Evolutionary conservation across 2,329 filamentous ascomycete species (phyloP).

Genomic region (Cryphonectria carpinicola): DNA sequence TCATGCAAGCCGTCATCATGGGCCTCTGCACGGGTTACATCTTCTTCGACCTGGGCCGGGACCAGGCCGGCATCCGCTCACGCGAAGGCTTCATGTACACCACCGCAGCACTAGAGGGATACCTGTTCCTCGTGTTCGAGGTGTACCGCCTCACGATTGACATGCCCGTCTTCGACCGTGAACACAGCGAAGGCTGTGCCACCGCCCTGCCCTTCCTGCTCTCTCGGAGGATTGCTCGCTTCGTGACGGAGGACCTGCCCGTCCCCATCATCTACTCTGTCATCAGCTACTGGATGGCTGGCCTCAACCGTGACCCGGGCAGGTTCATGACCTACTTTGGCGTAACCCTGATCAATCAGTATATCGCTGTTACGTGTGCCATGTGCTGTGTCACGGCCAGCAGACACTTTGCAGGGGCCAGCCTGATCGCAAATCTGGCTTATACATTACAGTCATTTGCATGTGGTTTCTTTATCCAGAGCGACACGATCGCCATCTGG

Average conservation of each 20-base stretch:
- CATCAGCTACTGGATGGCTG: conserved; percentile 79
- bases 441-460: conserved; percentile 76
- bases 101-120: conserved; percentile 72
- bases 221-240: conserved; percentile 68
- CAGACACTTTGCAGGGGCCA: conserved; percentile 71
- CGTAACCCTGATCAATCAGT: conserved; percentile 71
- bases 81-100: conserved; percentile 75
- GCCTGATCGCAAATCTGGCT: conserved; percentile 71
- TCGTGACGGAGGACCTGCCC: conserved; percentile 73
- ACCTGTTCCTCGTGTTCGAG: conserved; percentile 76
- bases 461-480: conserved; percentile 78
- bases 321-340: conserved; percentile 76
- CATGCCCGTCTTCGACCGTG: conserved; percentile 76
- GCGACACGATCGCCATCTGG: conserved; percentile 73
- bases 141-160: conserved; percentile 76
- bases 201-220: conserved; percentile 70
- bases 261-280: conserved; percentile 72
- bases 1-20: conserved; percentile 73
- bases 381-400: conserved; percentile 68
- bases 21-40: conserved; percentile 74
- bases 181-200: conserved; percentile 73
- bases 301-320: conserved; percentile 64
- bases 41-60: conserved; percentile 67
- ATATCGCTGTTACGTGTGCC: conserved; percentile 73
- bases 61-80: conserved; percentile 73